phyloP scores from a whole-genome alignment of 306 rosid species.

The Dicorynia guianensis region DNA sequence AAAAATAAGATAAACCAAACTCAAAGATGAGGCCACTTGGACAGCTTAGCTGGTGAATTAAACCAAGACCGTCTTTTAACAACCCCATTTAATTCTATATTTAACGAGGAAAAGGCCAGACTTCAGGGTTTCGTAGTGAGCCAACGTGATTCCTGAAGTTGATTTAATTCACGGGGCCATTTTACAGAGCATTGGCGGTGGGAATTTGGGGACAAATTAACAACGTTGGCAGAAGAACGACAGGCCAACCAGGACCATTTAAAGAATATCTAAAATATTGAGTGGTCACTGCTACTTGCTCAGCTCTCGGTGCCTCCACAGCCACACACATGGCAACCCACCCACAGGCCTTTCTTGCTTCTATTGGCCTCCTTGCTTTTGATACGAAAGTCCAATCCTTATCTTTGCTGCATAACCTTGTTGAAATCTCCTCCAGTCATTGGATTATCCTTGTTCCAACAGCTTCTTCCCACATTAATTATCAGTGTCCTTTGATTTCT shows the following conservation, averaged over 20 bases:
- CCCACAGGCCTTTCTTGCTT: slow-evolving; percentile 10
- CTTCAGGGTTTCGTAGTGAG: too few species aligned
- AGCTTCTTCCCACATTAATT: neutral
- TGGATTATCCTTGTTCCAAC: slow-evolving; percentile 27
- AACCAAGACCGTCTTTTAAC: too few species aligned
- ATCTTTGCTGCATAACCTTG: slow-evolving; percentile 36
- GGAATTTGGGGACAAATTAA: neutral
- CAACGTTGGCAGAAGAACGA: neutral
- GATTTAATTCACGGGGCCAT: slow-evolving; percentile 10
- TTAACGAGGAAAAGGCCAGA: too few species aligned
- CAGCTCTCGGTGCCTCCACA: slow-evolving; percentile 18
- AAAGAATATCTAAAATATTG: slow-evolving; percentile 39
- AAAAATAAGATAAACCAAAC: too few species aligned
- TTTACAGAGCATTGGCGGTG: neutral
- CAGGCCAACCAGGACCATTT: neutral
- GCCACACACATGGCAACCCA: slow-evolving; percentile 48
- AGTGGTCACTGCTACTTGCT: slow-evolving; percentile 27
- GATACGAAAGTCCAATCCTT: slow-evolving; percentile 44
- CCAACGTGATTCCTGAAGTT: neutral
- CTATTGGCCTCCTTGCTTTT: slow-evolving; percentile 4
- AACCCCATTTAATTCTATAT: too few species aligned
- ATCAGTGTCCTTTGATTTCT: neutral
- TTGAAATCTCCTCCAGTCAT: slow-evolving; percentile 47
- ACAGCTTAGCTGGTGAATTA: too few species aligned
- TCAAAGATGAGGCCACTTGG: too few species aligned